Base-by-base conservation (phyloP, 768 basidiomycete species). In the Mycena vitilis region DNA sequence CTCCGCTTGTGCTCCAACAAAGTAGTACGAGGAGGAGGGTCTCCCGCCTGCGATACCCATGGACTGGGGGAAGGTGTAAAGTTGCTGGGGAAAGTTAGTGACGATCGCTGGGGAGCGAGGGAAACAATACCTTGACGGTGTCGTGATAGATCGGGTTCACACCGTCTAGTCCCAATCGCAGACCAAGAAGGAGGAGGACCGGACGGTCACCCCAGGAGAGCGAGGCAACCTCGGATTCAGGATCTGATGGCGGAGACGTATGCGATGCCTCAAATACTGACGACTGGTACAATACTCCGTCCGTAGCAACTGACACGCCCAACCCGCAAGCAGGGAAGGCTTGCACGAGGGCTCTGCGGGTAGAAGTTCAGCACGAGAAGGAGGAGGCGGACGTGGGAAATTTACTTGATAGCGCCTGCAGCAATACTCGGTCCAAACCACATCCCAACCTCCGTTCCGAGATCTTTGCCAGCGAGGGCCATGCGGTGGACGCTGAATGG, bases 381-480 rank as follows among this genome's bases (percentile, higher is more conserved):
- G 5, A 61, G 48, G 49, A 13, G 45, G 63, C 12, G 13, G 38
- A 25, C 34, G 65, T 45, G 2, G n/a, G 54, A 30, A 11, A 77
- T 86, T 63, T 75, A 95, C 93, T 93, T 95, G 81, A 99, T 93
- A 13, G 95, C 96, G 44, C 96, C 96, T 10, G 96, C 96, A n/a
- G 97, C 98, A 0, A 94, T 95, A 75, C 94, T 96, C 0, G 97
- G 97, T 0, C 97, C 97, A 75, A 99, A 99, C 97, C 97, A 99
- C 78, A 95, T 93, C 1, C 97, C 97, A 0, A 98, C 93, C 71
- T 95, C 94, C 69, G 94, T 98, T 15, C 97, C 97, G 1, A 98
- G 86, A 73, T 96, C 92, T 76, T 98, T 96, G 0, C 97, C 97
- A 0, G 96, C 92, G 23, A 96, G 82, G 0, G 96, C 96, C 92